phyloP scores from a whole-genome alignment of 1,284 basidiomycete species.

The Irpex sp. region DNA sequence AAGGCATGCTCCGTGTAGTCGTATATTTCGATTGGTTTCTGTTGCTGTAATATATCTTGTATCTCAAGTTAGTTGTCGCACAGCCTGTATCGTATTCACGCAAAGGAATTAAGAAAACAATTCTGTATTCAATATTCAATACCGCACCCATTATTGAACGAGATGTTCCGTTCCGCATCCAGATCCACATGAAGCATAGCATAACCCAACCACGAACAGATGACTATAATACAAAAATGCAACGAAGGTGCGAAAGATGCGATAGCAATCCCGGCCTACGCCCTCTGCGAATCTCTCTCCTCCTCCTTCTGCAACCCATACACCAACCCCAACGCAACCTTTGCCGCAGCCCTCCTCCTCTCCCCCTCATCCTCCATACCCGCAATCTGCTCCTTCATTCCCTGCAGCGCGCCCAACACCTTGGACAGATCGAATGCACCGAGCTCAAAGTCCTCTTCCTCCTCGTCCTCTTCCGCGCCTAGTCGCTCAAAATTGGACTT shows the following conservation, averaged over 20 bases:
- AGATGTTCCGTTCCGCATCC: too few relatives aligned
- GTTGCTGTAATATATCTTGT: background rate
- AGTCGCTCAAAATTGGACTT: background rate
- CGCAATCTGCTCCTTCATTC: constrained; percentile 69
- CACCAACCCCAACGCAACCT: constrained; percentile 66
- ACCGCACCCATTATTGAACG: too few relatives aligned
- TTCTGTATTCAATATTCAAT: too few relatives aligned
- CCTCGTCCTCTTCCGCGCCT: constrained; percentile 13
- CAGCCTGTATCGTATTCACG: background rate
- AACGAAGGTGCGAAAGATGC: too few relatives aligned
- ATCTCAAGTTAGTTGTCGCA: background rate
- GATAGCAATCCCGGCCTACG: background rate
- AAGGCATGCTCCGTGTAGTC: too few relatives aligned
- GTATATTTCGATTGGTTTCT: too few relatives aligned
- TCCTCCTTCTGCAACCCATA: constrained; percentile 49
- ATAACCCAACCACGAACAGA: background rate
- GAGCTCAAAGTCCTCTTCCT: constrained; percentile 24
- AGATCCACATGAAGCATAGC: too few relatives aligned
- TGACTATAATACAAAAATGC: background rate
- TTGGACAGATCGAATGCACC: constrained; percentile 55
- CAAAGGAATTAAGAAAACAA: background rate
- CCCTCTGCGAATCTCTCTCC: background rate
- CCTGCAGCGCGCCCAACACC: constrained; percentile 58
- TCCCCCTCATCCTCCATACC: constrained; percentile 58
- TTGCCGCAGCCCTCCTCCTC: constrained; percentile 60